Evolutionary conservation across 2,329 filamentous ascomycete species (phyloP), one percentile per base, ranked within the genome.

Genomic region (Cordyceps cateniannulata): DNA sequence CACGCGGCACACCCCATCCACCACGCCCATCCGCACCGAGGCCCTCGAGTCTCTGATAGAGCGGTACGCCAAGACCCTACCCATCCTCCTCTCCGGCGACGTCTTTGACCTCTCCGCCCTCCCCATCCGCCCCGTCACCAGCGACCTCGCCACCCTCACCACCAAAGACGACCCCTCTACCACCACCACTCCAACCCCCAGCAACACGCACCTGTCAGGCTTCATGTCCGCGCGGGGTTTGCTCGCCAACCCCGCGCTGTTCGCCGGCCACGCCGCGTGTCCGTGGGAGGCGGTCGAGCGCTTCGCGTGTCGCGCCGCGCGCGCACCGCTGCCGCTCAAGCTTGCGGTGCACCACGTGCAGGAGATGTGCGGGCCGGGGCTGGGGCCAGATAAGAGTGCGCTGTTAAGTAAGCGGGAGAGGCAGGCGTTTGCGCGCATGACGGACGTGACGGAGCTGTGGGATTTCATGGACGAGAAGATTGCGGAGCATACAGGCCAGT

Each of bases 201-300:
- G 71, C 66, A 75, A 73, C 78, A 82, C 79, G 5, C 75, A 80
- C 38, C 77, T 86, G 8, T 73, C 81, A 1, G 85, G 87, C 40
- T 81, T 90, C 60, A 90, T 90, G 87, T 85, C 87, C 22, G 87
- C 87, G 8, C 80, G 87, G 52, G 87, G 85, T 9, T 76, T 90
- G 3, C 79, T 90, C 47, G 77, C 84, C 66, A 89, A 90, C 71
- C 87, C 87, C 1, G 84, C 85, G 3, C 72, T 90, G 54, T 90
- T 87, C 71, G 79, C 83, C 0, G 80, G 84, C 50, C 68, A 80
- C 66, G 71, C 79, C 5, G 72, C 77, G 24, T 87, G 85, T 63
- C 81, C 85, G 2, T 86, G 83, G 81, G 79, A 83, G 52, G 85
- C 83, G 1, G 80, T 89, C 25, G 83, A 86, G 67, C 72, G 76